Percentiles rank a stretch among this genome's conserved stretches.
Evolutionary conservation across 148 eudicot genomes (phyloP).

Genomic region (Heliosperma pusillum): DNA sequence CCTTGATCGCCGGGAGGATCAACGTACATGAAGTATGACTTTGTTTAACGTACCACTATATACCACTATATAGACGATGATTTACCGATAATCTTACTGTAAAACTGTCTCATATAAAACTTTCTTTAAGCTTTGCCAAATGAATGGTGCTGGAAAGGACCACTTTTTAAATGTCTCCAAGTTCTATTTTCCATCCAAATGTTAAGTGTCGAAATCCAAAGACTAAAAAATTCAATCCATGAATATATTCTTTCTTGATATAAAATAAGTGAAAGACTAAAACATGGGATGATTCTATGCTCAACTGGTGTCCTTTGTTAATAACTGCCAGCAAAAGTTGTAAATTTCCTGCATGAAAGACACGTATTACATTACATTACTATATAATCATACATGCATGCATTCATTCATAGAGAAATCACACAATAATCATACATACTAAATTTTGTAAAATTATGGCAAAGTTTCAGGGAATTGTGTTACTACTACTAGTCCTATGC

Average conservation of each 20-base stretch:
- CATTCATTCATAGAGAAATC: neutral
- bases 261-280: too few relatives aligned
- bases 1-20: too few relatives aligned
- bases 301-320: conserved; percentile 19
- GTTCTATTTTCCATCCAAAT: neutral
- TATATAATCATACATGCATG: neutral
- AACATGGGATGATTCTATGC: neutral
- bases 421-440: neutral
- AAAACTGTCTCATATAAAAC: too few relatives aligned
- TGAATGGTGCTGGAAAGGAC: too few relatives aligned
- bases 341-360: conserved; percentile 20
- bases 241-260: too few relatives aligned
- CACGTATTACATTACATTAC: conserved; percentile 23
- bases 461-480: conserved; percentile 24
- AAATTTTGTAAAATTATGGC: conserved; percentile 2
- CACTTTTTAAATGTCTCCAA: neutral
- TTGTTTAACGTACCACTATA: too few relatives aligned
- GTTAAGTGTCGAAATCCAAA: neutral
- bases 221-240: neutral
- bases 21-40: too few relatives aligned
- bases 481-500: conserved; percentile 31
- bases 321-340: conserved; percentile 20
- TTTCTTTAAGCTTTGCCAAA: too few relatives aligned
- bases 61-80: too few relatives aligned
- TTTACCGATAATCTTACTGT: too few relatives aligned